These are phyloP conservation scores for Ustilago tritici DNA, from an alignment of 1,284 basidiomycete genomes.

Conservation along the genomic window DNA sequence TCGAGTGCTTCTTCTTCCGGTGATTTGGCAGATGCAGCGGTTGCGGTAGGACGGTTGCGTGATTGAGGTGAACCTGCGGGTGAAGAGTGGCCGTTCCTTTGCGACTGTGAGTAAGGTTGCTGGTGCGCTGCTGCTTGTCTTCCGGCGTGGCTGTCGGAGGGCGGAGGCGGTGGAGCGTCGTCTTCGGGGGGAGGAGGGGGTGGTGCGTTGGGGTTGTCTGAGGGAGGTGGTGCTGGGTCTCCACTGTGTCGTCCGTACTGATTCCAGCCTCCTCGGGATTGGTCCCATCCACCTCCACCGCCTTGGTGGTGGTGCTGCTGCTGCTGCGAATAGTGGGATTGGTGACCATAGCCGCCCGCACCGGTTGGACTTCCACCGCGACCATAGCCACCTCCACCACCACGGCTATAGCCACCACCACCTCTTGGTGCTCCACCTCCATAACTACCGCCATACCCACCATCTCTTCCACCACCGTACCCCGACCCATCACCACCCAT, in stretches of 20 bases:
- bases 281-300: conserved; percentile 18
- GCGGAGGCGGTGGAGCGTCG: conserved; percentile 52
- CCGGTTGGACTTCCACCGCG: conserved; percentile 4
- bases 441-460: conserved; percentile 20
- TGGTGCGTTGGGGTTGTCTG: conserved; percentile 38
- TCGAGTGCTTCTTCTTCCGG: conserved; percentile 62
- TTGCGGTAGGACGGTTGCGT: conserved; percentile 2
- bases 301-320: conserved; percentile 13
- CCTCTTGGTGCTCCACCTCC: conserved; percentile 17
- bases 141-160: conserved; percentile 28
- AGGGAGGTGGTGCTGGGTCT: conserved; percentile 32
- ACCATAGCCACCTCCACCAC: conserved; percentile 12
- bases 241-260: conserved; percentile 22
- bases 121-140: background rate
- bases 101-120: background rate
- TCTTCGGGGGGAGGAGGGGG: conserved; percentile 60
- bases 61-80: conserved; percentile 9
- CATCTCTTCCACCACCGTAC: conserved; percentile 9
- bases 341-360: conserved; percentile 31
- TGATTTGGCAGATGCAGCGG: conserved; percentile 27
- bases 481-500: conserved; percentile 14
- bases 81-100: conserved; percentile 13
- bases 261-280: conserved; percentile 21
- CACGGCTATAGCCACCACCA: conserved; percentile 12
- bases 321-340: conserved; percentile 31